Base-by-base conservation (phyloP, 78 protist species). In the Trichosphaerium sp. region DNA sequence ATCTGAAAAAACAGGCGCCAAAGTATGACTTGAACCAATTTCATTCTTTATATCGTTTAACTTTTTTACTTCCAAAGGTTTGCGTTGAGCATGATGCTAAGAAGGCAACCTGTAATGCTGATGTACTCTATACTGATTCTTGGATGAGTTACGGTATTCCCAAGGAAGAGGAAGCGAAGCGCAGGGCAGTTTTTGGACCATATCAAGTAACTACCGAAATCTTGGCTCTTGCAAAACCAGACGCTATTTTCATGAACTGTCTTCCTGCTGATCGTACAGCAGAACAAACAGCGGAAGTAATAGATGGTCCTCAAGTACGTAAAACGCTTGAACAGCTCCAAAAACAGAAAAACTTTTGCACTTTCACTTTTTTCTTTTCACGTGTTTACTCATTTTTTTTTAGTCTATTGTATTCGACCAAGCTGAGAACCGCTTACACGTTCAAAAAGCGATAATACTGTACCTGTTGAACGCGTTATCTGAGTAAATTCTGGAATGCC, bases 111-210 rank as follows among this genome's bases (percentile, higher is more conserved):
- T 0, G 1, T 7, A 79, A 54, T 23, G 85, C 63, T 35, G 89
- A 84, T 21, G 76, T 84, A 14, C 48, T 84, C 42, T 80, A 81
- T 77, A 25, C 75, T 34, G 89, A 84, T 32, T 66, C 79, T 8
- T 84, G 89, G 89, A 80, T 84, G 87, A 42, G 69, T 26, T 84
- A 84, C 29, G 80, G 78, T 23, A 84, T 84, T 47, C 62, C 84
- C 15, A 76, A 47, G 40, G 84, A 70, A 37, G 43, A 58, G 11
- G 28, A 1, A 14, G 62, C 65, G 37, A 11, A 3, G n/a, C 54
- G 88, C 37, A 37, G 60, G 37, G 26, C 31, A n/a, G 18, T 1
- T 18, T 70, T 85, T 60, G 43, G 6, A n/a, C 81, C 81, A n/a
- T 80, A 32, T 65, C 82, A 51, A 32, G 85, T 80, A 21, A 84